Percentiles rank a stretch among this genome's conserved stretches.
phyloP scores from a whole-genome alignment of 2,329 filamentous ascomycete species.

The Emmonsiellopsis sp. region DNA sequence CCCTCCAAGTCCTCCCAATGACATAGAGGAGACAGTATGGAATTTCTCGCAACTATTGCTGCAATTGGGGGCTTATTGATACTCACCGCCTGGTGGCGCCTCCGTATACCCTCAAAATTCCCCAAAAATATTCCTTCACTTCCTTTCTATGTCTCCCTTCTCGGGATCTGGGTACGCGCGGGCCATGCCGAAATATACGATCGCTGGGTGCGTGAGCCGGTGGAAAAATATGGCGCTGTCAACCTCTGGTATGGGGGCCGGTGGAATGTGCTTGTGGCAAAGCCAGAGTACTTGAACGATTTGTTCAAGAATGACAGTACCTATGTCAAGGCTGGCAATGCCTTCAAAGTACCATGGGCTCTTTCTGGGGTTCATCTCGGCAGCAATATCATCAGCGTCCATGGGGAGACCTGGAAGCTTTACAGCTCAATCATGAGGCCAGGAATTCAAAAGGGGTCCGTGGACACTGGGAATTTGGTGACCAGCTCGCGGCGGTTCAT shows the following conservation, averaged over 20 bases:
- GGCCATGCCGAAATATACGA: conserved; percentile 1
- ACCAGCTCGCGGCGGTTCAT: conserved; percentile 17
- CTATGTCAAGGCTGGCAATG: conserved; percentile 31
- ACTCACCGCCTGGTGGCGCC: background rate
- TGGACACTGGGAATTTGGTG: conserved; percentile 15
- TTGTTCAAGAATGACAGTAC: conserved; percentile 24
- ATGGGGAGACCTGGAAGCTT: conserved; percentile 27
- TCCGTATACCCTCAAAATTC: background rate
- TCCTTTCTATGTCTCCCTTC: conserved; percentile 1
- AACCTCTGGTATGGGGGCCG: conserved; percentile 41
- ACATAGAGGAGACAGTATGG: background rate
- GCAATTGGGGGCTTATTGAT: background rate
- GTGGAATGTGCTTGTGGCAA: conserved; percentile 41
- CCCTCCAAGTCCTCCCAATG: no score
- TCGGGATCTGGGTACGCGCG: background rate
- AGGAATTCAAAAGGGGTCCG: conserved; percentile 22
- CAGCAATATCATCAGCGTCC: conserved; percentile 33
- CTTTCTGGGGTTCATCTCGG: conserved; percentile 30
- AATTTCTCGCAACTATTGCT: background rate
- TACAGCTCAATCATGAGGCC: conserved; percentile 30
- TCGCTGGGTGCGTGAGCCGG: background rate
- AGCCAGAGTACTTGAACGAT: conserved; percentile 35
- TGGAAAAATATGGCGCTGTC: conserved; percentile 31
- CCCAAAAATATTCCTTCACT: conserved; percentile 1
- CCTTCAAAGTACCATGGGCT: conserved; percentile 32